These are phyloP conservation scores for Plectosphaerella plurivora DNA, from an alignment of 2,329 filamentous ascomycete species.

Conservation along the genomic window DNA sequence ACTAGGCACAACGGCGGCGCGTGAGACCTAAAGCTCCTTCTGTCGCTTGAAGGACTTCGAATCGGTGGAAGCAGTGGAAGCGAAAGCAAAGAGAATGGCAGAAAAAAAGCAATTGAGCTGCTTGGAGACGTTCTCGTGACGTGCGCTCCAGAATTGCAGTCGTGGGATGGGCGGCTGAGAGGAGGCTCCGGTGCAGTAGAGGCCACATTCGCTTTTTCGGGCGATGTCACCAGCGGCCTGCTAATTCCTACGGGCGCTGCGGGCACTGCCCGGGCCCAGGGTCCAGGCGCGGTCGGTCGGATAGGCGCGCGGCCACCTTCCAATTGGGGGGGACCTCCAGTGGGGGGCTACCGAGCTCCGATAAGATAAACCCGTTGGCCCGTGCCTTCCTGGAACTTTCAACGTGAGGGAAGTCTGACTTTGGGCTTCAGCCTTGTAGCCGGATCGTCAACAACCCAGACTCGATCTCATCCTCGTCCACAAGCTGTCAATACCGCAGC, in stretches of 20 bases:
- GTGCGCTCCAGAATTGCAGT: neutral
- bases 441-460: no score
- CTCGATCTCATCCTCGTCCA: no score
- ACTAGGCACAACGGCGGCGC: constrained; percentile 5
- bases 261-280: neutral
- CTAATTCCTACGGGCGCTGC: neutral
- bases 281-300: neutral
- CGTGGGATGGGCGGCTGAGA: neutral
- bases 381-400: no score
- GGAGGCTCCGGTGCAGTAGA: neutral
- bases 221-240: neutral
- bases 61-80: neutral
- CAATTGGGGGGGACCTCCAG: neutral
- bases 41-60: neutral
- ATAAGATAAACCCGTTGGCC: neutral
- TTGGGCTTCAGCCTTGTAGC: no score
- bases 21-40: constrained; percentile 3
- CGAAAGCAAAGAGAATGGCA: neutral
- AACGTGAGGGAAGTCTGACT: no score
- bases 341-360: neutral
- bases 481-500: no score
- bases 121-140: neutral
- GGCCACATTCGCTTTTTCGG: constrained; percentile 5
- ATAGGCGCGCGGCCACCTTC: neutral
- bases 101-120: neutral